Evolutionary conservation across 176 grass and related monocot genomes (phyloP).

Genomic region (Bothriochloa decipiens): DNA sequence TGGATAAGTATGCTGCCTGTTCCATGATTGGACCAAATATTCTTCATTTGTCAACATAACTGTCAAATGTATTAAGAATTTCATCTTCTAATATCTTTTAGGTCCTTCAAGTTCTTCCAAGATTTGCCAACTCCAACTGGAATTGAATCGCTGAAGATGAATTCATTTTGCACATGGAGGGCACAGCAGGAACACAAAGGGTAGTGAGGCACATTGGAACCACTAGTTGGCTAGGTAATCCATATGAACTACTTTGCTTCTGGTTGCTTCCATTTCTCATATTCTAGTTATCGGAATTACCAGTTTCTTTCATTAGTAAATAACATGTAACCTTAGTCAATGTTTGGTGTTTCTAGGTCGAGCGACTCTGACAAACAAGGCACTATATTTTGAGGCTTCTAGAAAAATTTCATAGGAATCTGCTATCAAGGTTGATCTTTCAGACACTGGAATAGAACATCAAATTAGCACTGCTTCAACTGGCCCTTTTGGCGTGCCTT

Average conservation of each 20-base stretch:
- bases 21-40: background rate
- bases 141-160: conserved; percentile 70
- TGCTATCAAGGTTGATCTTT: conserved; percentile 76
- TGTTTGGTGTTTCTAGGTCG: conserved; percentile 58
- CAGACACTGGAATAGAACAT: conserved; percentile 54
- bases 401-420: conserved; percentile 70
- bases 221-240: conserved; percentile 77
- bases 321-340: background rate
- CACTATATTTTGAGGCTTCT: conserved; percentile 82
- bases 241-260: conserved; percentile 29
- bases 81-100: background rate
- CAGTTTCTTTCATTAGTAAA: background rate
- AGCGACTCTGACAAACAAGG: conserved; percentile 80
- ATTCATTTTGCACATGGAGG: conserved; percentile 84
- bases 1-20: conserved; percentile 67
- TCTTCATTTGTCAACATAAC: background rate
- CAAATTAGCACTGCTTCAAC: conserved; percentile 77
- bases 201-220: conserved; percentile 79
- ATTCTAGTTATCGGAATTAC: background rate
- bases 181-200: conserved; percentile 69
- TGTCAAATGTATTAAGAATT: background rate
- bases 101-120: conserved; percentile 67
- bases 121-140: conserved; percentile 63
- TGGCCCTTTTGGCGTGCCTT: conserved; percentile 87
- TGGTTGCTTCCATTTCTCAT: background rate